Evolutionary conservation across 2,329 filamentous ascomycete species (phyloP).

Genomic region (Colletotrichum spinosum): DNA sequence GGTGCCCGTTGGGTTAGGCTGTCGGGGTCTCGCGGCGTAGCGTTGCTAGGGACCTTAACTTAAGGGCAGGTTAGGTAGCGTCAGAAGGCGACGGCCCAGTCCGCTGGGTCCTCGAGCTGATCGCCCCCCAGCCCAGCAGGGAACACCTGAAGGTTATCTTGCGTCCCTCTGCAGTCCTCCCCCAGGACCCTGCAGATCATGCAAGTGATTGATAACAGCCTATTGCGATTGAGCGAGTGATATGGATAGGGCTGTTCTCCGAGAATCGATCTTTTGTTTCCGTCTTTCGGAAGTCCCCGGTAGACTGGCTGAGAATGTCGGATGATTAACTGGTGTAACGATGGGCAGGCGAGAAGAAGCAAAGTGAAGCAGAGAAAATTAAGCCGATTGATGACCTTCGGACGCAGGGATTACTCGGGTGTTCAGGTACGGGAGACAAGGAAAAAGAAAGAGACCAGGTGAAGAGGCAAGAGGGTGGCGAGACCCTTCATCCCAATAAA

Average conservation of each 20-base stretch:
- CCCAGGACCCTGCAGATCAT: slow-evolving; percentile 37
- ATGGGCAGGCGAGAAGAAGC: not conserved
- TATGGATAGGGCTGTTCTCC: slow-evolving; percentile 5
- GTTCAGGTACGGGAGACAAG: not conserved
- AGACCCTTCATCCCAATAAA: slow-evolving; percentile 25
- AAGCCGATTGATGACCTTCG: not conserved
- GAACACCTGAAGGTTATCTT: slow-evolving; percentile 34
- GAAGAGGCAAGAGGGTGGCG: slow-evolving; percentile 26
- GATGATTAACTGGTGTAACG: not conserved
- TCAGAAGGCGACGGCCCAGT: slow-evolving; percentile 31
- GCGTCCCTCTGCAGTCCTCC: slow-evolving; percentile 23
- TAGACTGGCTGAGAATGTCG: slow-evolving; percentile 6
- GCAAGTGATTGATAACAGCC: slow-evolving; percentile 34
- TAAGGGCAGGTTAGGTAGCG: not conserved
- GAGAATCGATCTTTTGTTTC: not conserved
- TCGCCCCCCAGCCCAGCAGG: slow-evolving; percentile 33
- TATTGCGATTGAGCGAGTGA: not conserved
- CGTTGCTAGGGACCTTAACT: slow-evolving; percentile 12
- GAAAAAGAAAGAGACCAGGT: slow-evolving; percentile 10
- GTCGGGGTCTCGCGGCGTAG: slow-evolving; percentile 23
- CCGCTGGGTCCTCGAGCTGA: slow-evolving; percentile 35
- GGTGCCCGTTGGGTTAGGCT: no score
- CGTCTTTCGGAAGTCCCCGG: slow-evolving; percentile 12
- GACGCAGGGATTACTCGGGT: not conserved
- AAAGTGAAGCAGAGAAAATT: not conserved